Percentiles rank a stretch among this genome's conserved stretches.
phyloP scores from a whole-genome alignment of 1,139 yeast species.

The Taphrina deformans region DNA sequence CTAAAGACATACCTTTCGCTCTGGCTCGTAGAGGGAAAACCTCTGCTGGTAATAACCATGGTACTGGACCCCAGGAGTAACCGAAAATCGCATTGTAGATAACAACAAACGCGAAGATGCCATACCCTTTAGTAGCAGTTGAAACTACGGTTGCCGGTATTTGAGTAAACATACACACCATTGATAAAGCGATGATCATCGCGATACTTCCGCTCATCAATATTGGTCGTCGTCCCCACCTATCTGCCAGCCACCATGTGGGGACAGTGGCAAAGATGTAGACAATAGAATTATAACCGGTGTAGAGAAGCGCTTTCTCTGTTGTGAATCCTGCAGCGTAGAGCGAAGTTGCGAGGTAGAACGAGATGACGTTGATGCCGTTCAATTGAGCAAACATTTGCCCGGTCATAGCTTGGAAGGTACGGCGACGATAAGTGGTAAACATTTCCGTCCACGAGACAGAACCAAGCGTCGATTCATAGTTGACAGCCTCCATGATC shows the following conservation, averaged over 20 bases:
- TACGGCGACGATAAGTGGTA: constrained; percentile 5
- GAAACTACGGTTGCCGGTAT: neutral
- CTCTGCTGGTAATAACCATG: constrained; percentile 1
- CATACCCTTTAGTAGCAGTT: neutral
- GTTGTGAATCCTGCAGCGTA: constrained; percentile 3
- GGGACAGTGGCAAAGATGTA: neutral
- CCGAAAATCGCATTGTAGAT: neutral
- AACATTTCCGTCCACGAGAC: constrained; percentile 5
- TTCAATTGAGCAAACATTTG: constrained; percentile 6
- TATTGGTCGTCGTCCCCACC: constrained; percentile 4
- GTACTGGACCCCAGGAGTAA: constrained; percentile 1
- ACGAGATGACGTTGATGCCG: constrained; percentile 1
- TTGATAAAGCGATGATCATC: neutral
- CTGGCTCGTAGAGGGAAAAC: constrained; percentile 1
- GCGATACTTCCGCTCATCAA: constrained; percentile 6
- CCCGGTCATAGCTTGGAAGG: constrained; percentile 1
- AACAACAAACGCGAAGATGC: constrained; percentile 2
- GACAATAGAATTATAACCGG: constrained; percentile 1
- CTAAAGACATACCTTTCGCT: constrained; percentile 2
- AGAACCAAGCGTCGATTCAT: neutral
- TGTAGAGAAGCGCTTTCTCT: neutral
- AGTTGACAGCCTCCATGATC: neutral
- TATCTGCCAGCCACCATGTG: constrained; percentile 3
- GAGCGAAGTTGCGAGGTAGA: constrained; percentile 4
- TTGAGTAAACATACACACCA: constrained; percentile 1